Percentiles rank a stretch among this genome's conserved stretches.
phyloP scores from a whole-genome alignment of 148 eudicot genomes.

The Camellia lanceoleosa region DNA sequence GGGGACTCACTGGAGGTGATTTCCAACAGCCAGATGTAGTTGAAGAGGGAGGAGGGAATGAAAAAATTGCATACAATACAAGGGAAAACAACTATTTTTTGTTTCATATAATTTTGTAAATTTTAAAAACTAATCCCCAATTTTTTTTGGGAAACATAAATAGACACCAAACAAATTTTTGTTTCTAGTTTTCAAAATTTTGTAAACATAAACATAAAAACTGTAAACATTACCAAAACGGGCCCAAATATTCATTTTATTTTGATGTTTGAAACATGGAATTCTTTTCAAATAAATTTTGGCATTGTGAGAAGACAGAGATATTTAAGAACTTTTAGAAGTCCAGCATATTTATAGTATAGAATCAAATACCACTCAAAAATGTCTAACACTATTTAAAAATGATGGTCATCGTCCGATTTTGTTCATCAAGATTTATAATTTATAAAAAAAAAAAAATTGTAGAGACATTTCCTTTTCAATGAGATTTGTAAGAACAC shows the following conservation, averaged over 20 bases:
- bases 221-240: too few species aligned
- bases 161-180: too few species aligned
- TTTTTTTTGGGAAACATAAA: too few species aligned
- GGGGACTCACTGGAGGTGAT: too few species aligned
- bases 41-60: too few species aligned
- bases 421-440: not conserved
- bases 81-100: too few species aligned
- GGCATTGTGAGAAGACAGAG: not conserved
- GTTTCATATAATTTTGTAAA: too few species aligned
- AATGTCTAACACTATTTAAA: not conserved
- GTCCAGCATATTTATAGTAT: not conserved
- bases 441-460: not conserved
- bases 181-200: too few species aligned
- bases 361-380: not conserved
- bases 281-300: conserved; percentile 1
- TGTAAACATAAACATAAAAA: too few species aligned
- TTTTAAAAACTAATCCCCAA: too few species aligned
- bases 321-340: not conserved
- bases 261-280: not conserved
- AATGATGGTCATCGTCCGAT: not conserved
- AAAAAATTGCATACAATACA: too few species aligned
- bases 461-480: not conserved
- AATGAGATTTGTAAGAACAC: not conserved
- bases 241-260: not conserved
- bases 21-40: too few species aligned